Conservation (phyloP, 169 alveolate species). For the Cyclospora cayetanensis region DNA sequence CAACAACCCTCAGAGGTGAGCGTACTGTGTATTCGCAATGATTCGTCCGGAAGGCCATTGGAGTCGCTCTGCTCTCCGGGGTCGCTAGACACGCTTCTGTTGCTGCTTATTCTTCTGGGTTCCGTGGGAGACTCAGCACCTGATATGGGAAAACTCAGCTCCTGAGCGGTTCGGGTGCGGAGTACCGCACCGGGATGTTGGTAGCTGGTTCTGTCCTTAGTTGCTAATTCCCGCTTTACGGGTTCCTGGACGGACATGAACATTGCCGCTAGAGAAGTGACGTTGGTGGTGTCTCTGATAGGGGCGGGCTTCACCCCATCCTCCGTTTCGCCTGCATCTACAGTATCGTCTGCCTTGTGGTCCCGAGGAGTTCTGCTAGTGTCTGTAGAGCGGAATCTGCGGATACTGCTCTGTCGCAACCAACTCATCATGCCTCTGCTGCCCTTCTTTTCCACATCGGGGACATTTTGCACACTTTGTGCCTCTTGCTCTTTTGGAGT, state of each 20-base stretch:
- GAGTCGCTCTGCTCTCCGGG: background rate
- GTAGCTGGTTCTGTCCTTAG: background rate
- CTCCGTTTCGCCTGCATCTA: background rate
- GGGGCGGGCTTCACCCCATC: too few species aligned
- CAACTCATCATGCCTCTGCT: slow-evolving; percentile 22
- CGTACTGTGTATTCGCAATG: too few species aligned
- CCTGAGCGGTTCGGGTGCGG: background rate
- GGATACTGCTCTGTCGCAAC: slow-evolving; percentile 27
- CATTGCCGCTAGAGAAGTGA: slow-evolving; percentile 11
- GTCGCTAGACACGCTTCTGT: slow-evolving; percentile 11
- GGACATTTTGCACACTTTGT: background rate
- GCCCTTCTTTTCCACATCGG: background rate
- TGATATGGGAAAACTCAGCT: too few species aligned
- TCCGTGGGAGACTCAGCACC: background rate
- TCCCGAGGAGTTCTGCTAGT: background rate
- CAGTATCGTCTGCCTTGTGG: background rate
- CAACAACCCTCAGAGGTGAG: too few species aligned
- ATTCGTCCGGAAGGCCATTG: background rate
- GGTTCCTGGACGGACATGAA: background rate
- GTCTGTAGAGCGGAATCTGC: background rate
- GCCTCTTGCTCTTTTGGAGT: background rate
- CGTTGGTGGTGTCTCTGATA: background rate
- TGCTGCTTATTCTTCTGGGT: background rate
- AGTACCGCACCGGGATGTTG: background rate
- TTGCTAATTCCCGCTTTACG: background rate